Evolutionary conservation across 2,329 filamentous ascomycete genomes (phyloP), one percentile per base, ranked within the genome.

Genomic region (Calonectria honghensis): DNA sequence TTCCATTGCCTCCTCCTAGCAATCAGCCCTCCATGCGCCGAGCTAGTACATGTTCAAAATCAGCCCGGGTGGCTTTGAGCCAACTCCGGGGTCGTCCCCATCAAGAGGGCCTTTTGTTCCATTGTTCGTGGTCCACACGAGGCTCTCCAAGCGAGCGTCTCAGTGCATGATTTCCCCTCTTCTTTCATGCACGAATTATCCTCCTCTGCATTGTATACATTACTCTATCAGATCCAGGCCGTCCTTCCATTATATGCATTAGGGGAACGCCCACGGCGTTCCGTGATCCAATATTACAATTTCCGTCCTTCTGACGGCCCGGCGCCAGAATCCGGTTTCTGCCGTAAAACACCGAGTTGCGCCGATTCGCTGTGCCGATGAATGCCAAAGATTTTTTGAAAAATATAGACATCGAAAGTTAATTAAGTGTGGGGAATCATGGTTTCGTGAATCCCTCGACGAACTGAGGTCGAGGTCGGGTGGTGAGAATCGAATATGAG

Each of bases 281-380:
- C 73, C 75, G 68, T 64, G 75, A 77, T 77, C 81, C 76, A 79
- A 81, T 79, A 81, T 79, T 80, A 80, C 77, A 80, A 69, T 74
- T 76, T 73, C 75, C 76, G 78, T 78, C 76, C 76, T 70, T 74
- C 79, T 74, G 79, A 81, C 80, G 77, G 75, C 77, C 76, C 76
- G 78, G 78, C 79, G 81, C 75, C 80, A 78, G 80, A 80, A 75
- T 76, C 78, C 75, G 73, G 76, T 75, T 70, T 78, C 77, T 76
- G 76, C 70, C 70, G 81, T 77, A 77, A 83, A 82, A 81, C 78
- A 81, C 78, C 82, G 77, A 76, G 72, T 81, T 85, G 83, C 84
- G 84, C 84, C 84, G 76, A 78, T 76, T 85, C 84, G 84, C 84
- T 85, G 83, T 85, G 84, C 82, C 80, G 81, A 83, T 84, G 82